A percentile compares a stretch with the other conserved stretches of the same genome.
Conservation (phyloP, 139 green algal species). For the Marvania coccoides region DNA sequence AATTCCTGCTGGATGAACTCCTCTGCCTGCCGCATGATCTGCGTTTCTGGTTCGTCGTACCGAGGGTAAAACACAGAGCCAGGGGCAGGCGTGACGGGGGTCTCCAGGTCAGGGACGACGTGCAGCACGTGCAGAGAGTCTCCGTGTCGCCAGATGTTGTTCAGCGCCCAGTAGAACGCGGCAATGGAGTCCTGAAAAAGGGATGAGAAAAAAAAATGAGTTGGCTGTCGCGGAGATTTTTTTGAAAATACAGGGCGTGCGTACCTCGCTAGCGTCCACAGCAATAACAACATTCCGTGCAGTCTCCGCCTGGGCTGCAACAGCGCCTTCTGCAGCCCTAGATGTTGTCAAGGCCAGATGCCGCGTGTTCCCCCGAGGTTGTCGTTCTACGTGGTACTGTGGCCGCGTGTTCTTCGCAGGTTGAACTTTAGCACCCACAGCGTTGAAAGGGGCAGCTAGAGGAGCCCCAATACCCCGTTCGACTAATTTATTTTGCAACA, state of each 20-base stretch:
- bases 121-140: slow-evolving; percentile 26
- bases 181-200: slow-evolving; percentile 2
- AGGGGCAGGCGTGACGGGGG: background rate
- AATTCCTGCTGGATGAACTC: background rate
- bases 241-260: background rate
- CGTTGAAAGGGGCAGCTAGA: no score
- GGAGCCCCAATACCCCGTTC: no score
- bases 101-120: slow-evolving; percentile 12
- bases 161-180: slow-evolving; percentile 7
- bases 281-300: slow-evolving; percentile 6
- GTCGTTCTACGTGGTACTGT: no score
- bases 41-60: background rate
- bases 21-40: background rate
- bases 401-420: no score
- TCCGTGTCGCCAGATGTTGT: background rate
- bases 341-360: no score
- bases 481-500: no score
- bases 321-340: no score
- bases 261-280: slow-evolving; percentile 8
- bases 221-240: background rate
- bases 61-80: slow-evolving; percentile 10
- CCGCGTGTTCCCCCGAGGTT: no score
- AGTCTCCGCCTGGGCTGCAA: no score
- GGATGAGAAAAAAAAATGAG: background rate
- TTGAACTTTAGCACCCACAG: no score